A percentile compares a stretch with the other conserved stretches of the same genome.
Conservation (phyloP, 2,329 filamentous ascomycete genomes). For the Pseudogymnoascus sp. region DNA sequence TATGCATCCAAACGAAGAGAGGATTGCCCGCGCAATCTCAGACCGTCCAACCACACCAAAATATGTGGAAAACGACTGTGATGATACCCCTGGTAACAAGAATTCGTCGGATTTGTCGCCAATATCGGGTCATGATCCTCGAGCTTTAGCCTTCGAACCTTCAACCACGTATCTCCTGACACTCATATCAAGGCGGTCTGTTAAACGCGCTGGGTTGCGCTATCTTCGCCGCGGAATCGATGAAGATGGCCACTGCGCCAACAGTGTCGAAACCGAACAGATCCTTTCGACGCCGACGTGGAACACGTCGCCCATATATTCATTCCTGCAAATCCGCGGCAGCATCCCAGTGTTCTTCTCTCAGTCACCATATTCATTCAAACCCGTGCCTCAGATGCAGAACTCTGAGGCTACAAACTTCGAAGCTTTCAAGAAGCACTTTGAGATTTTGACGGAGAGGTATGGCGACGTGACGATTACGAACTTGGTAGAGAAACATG, state of each 20-base stretch:
- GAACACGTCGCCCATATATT: conserved; percentile 62
- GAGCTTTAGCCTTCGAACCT: conserved; percentile 14
- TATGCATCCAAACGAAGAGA: conserved; percentile 27
- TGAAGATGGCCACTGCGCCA: conserved; percentile 81
- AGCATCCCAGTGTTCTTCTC: conserved; percentile 95
- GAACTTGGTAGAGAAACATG: conserved; percentile 83
- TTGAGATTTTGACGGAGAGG: conserved; percentile 57
- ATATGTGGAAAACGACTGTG: neutral
- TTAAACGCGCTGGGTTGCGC: conserved; percentile 77
- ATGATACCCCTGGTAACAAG: neutral
- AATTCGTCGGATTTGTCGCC: neutral
- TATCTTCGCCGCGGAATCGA: conserved; percentile 89
- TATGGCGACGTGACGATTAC: conserved; percentile 77
- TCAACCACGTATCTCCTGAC: conserved; percentile 57
- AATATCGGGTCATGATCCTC: neutral
- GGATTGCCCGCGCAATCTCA: neutral
- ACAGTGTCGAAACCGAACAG: conserved; percentile 92
- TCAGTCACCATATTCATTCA: conserved; percentile 88
- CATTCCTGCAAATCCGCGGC: conserved; percentile 80
- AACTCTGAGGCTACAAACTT: conserved; percentile 77
- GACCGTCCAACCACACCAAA: neutral
- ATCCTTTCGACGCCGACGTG: conserved; percentile 70
- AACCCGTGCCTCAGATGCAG: conserved; percentile 75
- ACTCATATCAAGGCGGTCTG: conserved; percentile 81
- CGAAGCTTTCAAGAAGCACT: conserved; percentile 72